Percentiles rank a stretch among this genome's conserved stretches.
phyloP scores from a whole-genome alignment of 768 basidiomycete genomes.

The Tubosaeta sp. region DNA sequence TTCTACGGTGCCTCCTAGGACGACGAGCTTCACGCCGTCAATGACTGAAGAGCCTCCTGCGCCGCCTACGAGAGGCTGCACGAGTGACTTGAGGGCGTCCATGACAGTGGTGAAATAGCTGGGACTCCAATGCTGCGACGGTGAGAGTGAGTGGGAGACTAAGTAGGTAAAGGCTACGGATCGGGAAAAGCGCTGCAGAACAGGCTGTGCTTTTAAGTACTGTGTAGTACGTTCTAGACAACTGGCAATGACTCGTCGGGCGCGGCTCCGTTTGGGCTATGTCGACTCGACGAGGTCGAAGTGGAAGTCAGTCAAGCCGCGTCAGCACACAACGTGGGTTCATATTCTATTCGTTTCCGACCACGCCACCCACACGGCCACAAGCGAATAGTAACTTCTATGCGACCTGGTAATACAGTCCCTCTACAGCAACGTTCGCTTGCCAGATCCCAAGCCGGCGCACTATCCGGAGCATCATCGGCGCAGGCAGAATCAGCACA shows the following conservation, averaged over 20 bases:
- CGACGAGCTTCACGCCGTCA: slow-evolving; percentile 88
- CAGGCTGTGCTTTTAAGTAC: slow-evolving; percentile 22
- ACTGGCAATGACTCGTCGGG: neutral
- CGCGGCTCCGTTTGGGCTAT: slow-evolving; percentile 10
- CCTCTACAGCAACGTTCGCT: slow-evolving; percentile 78
- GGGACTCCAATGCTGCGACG: slow-evolving; percentile 37
- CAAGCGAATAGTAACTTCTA: slow-evolving; percentile 17
- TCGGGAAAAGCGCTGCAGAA: slow-evolving; percentile 8
- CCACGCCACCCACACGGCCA: slow-evolving; percentile 28
- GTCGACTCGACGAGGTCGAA: slow-evolving; percentile 1
- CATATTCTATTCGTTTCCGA: slow-evolving; percentile 20
- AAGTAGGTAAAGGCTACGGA: slow-evolving; percentile 8
- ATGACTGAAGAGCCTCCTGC: slow-evolving; percentile 73
- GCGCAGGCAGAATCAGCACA: slow-evolving; percentile 61
- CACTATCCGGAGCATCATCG: slow-evolving; percentile 59
- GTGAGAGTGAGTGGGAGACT: slow-evolving; percentile 16
- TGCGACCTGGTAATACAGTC: slow-evolving; percentile 42
- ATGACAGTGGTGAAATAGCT: slow-evolving; percentile 36
- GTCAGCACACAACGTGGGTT: slow-evolving; percentile 30
- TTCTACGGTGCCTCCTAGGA: slow-evolving; percentile 83
- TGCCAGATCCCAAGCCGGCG: slow-evolving; percentile 75
- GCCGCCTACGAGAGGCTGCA: slow-evolving; percentile 75
- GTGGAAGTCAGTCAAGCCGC: slow-evolving; percentile 32
- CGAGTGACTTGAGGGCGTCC: slow-evolving; percentile 79
- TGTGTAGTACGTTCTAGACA: neutral